Evolutionary conservation across 2,329 filamentous ascomycete species (phyloP), one percentile per base, ranked within the genome.

Genomic region (Monilinia fructicola): DNA sequence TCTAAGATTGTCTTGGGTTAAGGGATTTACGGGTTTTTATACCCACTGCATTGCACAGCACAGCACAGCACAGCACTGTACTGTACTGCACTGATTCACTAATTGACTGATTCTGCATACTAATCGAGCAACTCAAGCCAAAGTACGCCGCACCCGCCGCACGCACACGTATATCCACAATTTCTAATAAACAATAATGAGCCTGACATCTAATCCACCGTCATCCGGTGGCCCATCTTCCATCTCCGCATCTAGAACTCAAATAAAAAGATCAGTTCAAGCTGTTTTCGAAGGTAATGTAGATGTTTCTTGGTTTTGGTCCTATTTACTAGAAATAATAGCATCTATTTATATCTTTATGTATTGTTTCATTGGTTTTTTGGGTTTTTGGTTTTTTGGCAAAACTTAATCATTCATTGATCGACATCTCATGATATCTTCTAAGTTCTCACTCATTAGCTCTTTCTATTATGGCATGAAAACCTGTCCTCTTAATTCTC

Each of bases 231-330:
- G 72, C 18, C 72, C 73, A 35, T 72, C 73, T 64, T 76, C 75
- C 67, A 73, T 69, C 54, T 70, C 72, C 56, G 69, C 71, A 58
- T 69, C 77, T 62, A 78, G 79, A 68, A 78, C 76, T 68, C 81
- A 82, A 72, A 79, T 86, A 65, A 88, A 87, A 78, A 81, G 85
- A 74, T 85, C 81, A 71, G 83, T 85, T 65, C 85, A 87, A 76
- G 81, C 84, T 69, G 82, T 83, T 48, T 87, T 87, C 79, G 84
- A 87, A 78, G 85, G 85, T 86, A 80, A 73, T 67, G 54, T 38
- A 53, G 10, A 65, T 38, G 31, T 44, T 40, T 28, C 40, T 23
- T 55, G 35, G 16, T 35, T 54, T 63, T 67, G 64, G 67, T 66
- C 59, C 56, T 56, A 53, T 56, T 21, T 48, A 53, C 16, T 10